Evolutionary conservation across 768 basidiomycete genomes (phyloP), one percentile per base, ranked within the genome.

Genomic region (Nidularia sp.): DNA sequence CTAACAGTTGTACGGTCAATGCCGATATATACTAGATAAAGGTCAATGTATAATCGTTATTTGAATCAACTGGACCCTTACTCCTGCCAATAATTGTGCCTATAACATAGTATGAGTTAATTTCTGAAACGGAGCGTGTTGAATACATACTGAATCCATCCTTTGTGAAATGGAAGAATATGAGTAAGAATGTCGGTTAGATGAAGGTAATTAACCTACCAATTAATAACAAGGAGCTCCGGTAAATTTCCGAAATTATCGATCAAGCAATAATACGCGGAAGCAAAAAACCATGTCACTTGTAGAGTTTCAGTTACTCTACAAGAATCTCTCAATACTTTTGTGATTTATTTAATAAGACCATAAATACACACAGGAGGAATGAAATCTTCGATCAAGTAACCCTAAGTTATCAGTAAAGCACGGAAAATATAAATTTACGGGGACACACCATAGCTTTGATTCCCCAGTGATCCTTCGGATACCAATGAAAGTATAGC

Each of bases 401-500:
- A 47, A 9, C n/a, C 31, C 3, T 41, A 45, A 45, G 22, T 45
- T 2, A 13, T n/a, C 25, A 45, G 44, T 13, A 45, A 45, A 13
- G 9, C 25, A 2, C 9, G 10, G 22, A 9, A 15, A 25, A 10
- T 25, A 13, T 10, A 22, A 6, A 39, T 25, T 9, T 9, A 13
- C 2, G 22, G 10, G 29, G 8, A 12, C 56, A 3, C 45, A 59
- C 61, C 55, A 56, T 52, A 4, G 48, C 33, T 51, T 62, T 58
- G 45, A 56, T 34, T 5, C 53, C 49, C 60, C 60, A 59, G 35
- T 50, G 50, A 45, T 63, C 62, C 34, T 57, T 56, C 1, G 50
- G 15, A 45, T 61, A 63, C 62, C 62, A 61, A 25, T 58, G 56
- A 46, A 63, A 63, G 48, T 63, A 63, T 4, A 59, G 29, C 57